Evolutionary conservation across 352 stramenopile species (phyloP).

Genomic region (Globisporangium barbulae): DNA sequence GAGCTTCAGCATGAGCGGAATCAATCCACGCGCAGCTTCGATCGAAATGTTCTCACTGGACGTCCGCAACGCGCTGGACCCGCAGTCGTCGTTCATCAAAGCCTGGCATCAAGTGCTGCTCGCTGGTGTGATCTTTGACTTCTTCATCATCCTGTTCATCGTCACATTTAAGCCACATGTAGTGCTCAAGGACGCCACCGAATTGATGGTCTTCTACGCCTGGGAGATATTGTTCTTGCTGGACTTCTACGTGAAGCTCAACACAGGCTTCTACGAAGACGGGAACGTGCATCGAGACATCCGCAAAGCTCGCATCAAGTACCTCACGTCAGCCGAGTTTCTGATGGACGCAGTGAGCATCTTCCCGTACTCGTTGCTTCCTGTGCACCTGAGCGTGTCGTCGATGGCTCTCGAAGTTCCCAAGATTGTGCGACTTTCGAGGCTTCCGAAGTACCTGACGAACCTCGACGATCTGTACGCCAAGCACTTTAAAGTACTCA

Average conservation of each 20-base stretch:
- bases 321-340: conserved; percentile 49
- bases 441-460: conserved; percentile 40
- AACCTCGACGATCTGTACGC: conserved; percentile 63
- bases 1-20: conserved; percentile 9
- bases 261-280: conserved; percentile 57
- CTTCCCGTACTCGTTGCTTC: conserved; percentile 32
- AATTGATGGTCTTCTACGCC: conserved; percentile 24
- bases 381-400: conserved; percentile 6
- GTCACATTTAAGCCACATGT: conserved; percentile 40
- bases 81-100: conserved; percentile 34
- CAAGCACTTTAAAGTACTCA: conserved; percentile 52
- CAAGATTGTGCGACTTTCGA: conserved; percentile 44
- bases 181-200: conserved; percentile 7
- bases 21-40: neutral
- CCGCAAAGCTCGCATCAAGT: conserved; percentile 33
- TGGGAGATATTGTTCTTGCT: conserved; percentile 50
- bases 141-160: conserved; percentile 56
- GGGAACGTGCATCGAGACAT: conserved; percentile 55
- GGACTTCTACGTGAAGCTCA: conserved; percentile 54
- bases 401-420: conserved; percentile 27
- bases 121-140: conserved; percentile 43
- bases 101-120: conserved; percentile 61
- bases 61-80: conserved; percentile 44
- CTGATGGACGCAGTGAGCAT: conserved; percentile 46
- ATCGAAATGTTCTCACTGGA: conserved; percentile 16